Evolutionary conservation across 257 asterid genomes (phyloP).

Genomic region (Solanum rostratum): DNA sequence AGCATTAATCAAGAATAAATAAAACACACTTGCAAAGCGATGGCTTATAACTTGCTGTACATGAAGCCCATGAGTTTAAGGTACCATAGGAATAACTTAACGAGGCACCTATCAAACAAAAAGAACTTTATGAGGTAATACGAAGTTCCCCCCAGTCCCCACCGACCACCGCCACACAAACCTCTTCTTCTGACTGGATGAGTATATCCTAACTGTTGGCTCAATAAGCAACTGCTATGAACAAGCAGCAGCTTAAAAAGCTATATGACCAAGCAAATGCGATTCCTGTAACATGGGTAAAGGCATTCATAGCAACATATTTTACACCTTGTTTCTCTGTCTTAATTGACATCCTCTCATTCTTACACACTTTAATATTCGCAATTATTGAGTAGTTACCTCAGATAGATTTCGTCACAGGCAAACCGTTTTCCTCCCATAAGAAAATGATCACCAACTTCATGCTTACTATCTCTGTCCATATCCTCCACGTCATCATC

Average conservation of each 20-base stretch:
- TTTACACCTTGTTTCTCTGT: not conserved
- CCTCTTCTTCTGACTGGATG: not conserved
- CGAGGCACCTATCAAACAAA: not conserved
- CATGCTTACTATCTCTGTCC: not conserved
- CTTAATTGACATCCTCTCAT: not conserved
- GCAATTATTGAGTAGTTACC: constrained; percentile 26
- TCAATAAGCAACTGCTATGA: not conserved
- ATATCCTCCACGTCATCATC: constrained; percentile 26
- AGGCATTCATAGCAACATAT: not conserved
- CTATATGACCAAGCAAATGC: not conserved
- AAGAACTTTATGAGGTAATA: not conserved
- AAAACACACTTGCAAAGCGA: not conserved
- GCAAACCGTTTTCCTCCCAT: constrained; percentile 40
- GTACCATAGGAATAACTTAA: not conserved
- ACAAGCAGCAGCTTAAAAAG: not conserved
- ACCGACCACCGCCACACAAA: not conserved
- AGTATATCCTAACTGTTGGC: not conserved
- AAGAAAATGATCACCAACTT: constrained; percentile 7
- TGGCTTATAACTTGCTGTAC: not conserved
- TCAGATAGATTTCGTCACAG: constrained; percentile 41
- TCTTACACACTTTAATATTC: not conserved
- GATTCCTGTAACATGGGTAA: not conserved
- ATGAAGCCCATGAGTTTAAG: not conserved
- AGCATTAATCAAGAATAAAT: not conserved
- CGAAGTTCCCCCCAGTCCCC: not conserved